phyloP scores from a whole-genome alignment of 1,284 basidiomycete genomes.

The Sporisorium reilianum region DNA sequence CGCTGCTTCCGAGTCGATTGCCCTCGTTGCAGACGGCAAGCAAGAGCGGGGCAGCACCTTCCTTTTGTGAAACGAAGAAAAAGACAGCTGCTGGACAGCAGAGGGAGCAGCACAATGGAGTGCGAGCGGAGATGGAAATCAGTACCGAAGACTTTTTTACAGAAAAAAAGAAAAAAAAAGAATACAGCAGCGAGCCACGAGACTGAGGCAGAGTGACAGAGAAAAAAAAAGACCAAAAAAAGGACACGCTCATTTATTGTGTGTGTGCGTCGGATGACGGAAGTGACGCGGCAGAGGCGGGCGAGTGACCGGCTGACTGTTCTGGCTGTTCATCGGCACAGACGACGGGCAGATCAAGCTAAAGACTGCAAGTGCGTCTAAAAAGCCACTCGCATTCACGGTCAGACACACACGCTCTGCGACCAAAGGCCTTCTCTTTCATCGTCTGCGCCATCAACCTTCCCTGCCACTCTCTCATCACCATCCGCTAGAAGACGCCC shows the following conservation, averaged over 20 bases:
- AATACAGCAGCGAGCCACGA: too few species aligned
- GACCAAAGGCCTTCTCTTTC: neutral
- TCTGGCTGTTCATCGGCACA: neutral
- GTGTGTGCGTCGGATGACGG: constrained; percentile 17
- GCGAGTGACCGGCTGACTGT: constrained; percentile 5
- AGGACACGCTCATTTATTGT: neutral
- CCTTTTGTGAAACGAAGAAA: neutral
- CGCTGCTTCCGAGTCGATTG: too few species aligned
- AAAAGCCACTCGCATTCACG: neutral
- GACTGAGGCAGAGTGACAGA: constrained; percentile 1
- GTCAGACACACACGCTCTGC: neutral
- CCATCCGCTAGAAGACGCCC: neutral
- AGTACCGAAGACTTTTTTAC: too few species aligned
- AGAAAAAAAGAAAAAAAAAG: constrained; percentile 1
- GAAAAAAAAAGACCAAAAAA: neutral
- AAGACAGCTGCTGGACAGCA: neutral
- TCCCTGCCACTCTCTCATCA: neutral
- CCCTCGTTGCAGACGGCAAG: too few species aligned
- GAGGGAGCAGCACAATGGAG: neutral
- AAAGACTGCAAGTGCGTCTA: constrained; percentile 6
- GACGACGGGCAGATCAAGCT: neutral
- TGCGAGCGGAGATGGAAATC: constrained; percentile 4
- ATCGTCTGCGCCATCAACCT: neutral
- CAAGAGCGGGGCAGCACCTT: too few species aligned
- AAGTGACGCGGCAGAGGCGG: constrained; percentile 11